Evolutionary conservation across 2,329 filamentous ascomycete genomes (phyloP), one percentile per base, ranked within the genome.

Genomic region (Hymenoscyphus repandus): DNA sequence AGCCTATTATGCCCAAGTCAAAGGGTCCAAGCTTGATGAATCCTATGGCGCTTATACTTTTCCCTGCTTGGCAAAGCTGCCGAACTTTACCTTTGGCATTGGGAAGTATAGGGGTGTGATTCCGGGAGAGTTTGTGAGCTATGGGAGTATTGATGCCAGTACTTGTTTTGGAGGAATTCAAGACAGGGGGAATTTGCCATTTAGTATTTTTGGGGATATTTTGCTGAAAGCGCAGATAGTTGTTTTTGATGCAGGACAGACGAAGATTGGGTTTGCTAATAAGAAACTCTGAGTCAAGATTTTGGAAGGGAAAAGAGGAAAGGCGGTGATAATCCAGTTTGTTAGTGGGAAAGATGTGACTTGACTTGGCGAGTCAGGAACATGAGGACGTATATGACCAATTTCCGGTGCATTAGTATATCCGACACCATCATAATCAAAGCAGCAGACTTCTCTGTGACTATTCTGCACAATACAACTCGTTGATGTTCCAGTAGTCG

Each of bases 121-220:
- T 32, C 66, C 68, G 1, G 66, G 65, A 1, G 47, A 50, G 34
- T 66, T 65, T 50, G 60, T 69, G 45, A 66, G 69, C 52, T 69
- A 64, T 48, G 61, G 58, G 2, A 15, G 41, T 10, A 37, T 56
- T 6, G 41, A 36, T 33, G 41, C 17, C n/a, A 31, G 27, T 3
- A 37, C 27, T 10, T 59, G 56, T 45, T 58, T 50, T 50, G 55
- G 56, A n/a, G 56, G 56, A 2, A 57, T 58, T 41, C 56, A 58
- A 40, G 49, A 45, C 42, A 45, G 50, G 34, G 51, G 47, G 5
- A 33, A 40, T 27, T 53, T 66, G 10, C 52, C 54, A 5, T 64
- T 66, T 46, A 56, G 54, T 40, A 62, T 67, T 13, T 61, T 64
- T 34, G 66, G 66, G 15, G 62, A 64, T 36, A 54, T 66, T 18